These are phyloP conservation scores for Candida sp. DNA, from an alignment of 1,139 yeast species.

Conservation along the genomic window DNA sequence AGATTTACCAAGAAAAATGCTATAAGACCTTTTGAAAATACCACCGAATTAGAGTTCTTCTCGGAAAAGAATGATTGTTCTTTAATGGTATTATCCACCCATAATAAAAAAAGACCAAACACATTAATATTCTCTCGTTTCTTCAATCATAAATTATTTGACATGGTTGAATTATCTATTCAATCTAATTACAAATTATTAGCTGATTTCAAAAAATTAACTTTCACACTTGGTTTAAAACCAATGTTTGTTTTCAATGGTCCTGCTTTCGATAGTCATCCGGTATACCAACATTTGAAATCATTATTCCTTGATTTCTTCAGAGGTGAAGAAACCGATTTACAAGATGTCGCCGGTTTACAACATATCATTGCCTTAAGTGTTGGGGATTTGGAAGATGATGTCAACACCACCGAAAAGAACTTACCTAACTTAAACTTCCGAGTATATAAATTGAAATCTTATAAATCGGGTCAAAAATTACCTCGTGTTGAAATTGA, in stretches of 20 bases:
- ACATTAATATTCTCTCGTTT: conserved; percentile 86
- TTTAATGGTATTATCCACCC: conserved; percentile 74
- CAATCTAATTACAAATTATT: conserved; percentile 68
- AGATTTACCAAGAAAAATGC: conserved; percentile 87
- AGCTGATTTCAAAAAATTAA: conserved; percentile 73
- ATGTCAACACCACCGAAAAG: conserved; percentile 14
- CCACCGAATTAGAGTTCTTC: conserved; percentile 82
- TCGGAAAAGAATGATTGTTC: conserved; percentile 94
- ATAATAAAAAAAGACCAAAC: conserved; percentile 92
- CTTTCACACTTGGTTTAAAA: conserved; percentile 86
- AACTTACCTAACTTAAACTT: conserved; percentile 75
- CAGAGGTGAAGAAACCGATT: conserved; percentile 79
- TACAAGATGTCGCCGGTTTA: conserved; percentile 92
- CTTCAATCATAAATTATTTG: conserved; percentile 85
- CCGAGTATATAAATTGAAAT: conserved; percentile 85
- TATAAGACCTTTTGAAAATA: conserved; percentile 90
- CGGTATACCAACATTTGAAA: conserved; percentile 80
- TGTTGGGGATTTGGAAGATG: conserved; percentile 75
- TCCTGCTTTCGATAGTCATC: conserved; percentile 85
- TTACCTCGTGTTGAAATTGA: conserved; percentile 92
- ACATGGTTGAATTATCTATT: conserved; percentile 88
- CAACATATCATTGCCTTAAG: conserved; percentile 88
- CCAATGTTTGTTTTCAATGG: conserved; percentile 97
- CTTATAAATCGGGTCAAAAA: conserved; percentile 81
- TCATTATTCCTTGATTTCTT: conserved; percentile 89